phyloP scores from a whole-genome alignment of 2,329 filamentous ascomycete species.

The Cladosporium sp. region DNA sequence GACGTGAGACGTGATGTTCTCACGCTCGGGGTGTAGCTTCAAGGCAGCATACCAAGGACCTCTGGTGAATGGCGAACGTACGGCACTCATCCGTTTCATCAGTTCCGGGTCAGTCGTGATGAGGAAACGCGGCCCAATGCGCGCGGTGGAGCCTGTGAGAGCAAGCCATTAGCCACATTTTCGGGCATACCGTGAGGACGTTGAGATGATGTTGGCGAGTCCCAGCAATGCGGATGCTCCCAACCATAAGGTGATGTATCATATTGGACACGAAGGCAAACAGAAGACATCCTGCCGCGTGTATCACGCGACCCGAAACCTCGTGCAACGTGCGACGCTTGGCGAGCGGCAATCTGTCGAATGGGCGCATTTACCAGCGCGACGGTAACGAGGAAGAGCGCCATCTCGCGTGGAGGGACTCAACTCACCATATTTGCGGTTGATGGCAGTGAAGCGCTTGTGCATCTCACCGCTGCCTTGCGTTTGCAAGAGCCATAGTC shows the following conservation, averaged over 20 bases:
- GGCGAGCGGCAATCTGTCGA: not conserved
- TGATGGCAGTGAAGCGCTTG: constrained; percentile 33
- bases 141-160: constrained; percentile 33
- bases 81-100: constrained; percentile 36
- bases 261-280: too few species aligned
- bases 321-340: not conserved
- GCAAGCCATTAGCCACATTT: constrained; percentile 11
- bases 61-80: constrained; percentile 34
- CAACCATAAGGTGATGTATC: too few species aligned
- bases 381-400: constrained; percentile 9
- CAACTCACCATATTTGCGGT: constrained; percentile 36
- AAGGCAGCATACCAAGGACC: constrained; percentile 35
- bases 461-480: constrained; percentile 37
- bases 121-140: constrained; percentile 34
- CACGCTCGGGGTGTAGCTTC: constrained; percentile 36
- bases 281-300: not conserved
- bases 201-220: too few species aligned
- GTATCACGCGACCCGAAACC: not conserved
- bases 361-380: constrained; percentile 5
- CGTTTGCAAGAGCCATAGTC: constrained; percentile 36
- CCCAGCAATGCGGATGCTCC: too few species aligned
- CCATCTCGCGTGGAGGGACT: constrained; percentile 11
- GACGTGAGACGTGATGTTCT: constrained; percentile 37
- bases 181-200: too few species aligned
- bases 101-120: constrained; percentile 36